Base-by-base conservation (phyloP, 306 rosid species). In the Prunus mume region DNA sequence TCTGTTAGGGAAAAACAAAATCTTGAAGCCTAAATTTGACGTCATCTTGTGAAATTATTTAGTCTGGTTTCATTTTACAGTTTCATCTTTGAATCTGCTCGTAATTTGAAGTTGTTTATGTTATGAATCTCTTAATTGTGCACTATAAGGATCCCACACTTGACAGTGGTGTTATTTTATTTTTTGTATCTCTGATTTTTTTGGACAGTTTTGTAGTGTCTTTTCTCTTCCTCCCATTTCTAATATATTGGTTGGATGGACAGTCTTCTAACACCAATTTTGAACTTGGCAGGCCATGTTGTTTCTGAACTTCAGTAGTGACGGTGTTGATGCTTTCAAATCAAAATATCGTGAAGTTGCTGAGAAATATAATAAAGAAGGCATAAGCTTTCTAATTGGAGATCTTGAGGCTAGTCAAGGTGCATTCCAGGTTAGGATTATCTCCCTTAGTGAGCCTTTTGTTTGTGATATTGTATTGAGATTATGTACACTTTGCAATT, bases 361-460 rank as follows among this genome's bases (percentile, higher is more conserved):
- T 65, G 94, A 91, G 86, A 83, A 72, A 81, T 86, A 52, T 78
- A 92, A 56, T 73, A 41, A 83, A 68, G 87, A 89, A 47, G 96
- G 88, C 57, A 10, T 96, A 63, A 87, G 93, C 82, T 96, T 93
- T 89, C 79, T 96, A 71, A 65, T 89, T 54, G 99, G 94, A 75
- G 97, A 96, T 84, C 71, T 86, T 65, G 90, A 88, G 61, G 80
- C 88, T 50, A 86, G 93, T 80, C 86, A 88, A 79, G 94, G 90
- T 71, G 98, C 93, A 81, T 87, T 96, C 84, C 91, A 96, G 93
- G 99, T 96, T 65, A 43, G 89, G 76, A 76, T 73, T 56, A 12
- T 73, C 52, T 72, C 68, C 32, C 62, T 27, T 6, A 6, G 7
- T 19, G 46, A 34, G 62, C 13, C 76, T 65, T 24, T 56, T 30